Base-by-base conservation (phyloP, 2,329 filamentous ascomycete genomes). In the Fusarium newnesense region DNA sequence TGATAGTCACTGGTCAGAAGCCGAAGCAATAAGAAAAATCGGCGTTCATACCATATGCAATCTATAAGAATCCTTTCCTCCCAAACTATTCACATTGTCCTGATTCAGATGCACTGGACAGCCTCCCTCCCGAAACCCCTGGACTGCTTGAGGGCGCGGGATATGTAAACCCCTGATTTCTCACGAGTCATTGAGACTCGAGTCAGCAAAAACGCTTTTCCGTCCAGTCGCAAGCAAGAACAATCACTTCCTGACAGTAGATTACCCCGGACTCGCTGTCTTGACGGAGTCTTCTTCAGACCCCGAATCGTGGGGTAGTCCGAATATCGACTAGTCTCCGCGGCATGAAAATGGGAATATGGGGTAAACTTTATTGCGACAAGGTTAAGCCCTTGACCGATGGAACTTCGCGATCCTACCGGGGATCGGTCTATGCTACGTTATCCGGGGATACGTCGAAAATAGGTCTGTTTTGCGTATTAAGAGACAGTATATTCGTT, bases 1-100 rank as follows among this genome's bases (percentile, higher is more conserved):
- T 80, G 43, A 73, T 80, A 54, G 70, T 82, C 0, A 79, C 74
- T 52, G 81, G 79, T 0, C 76, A 74, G 61, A 81, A 80, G 60
- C 77, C 75, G 16, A 58, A 46, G n/a, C 24, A 42, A 26, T 52
- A 49, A 19, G 3, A 9, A 0, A 1, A 5, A 10, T 4, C 2
- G 4, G 1, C n/a, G 9, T 21, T 26, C 0, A n/a, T n/a, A 12
- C 11, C 11, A 13, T 1, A 16, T 21, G 10, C 1, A 16, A 4
- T 34, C 1, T 6, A 54, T n/a, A n/a, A 18, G 1, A 2, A 2
- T 9, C 4, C 13, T 9, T 16, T 1, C 5, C 15, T 13, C 2
- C 16, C 8, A 9, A n/a, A n/a, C 5, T 1, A n/a, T 28, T 12
- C 34, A 16, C 9, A 2, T 28, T 16, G 11, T 7, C 7, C 9